Percentiles rank a stretch among this genome's conserved stretches.
phyloP scores from a whole-genome alignment of 441 rosid species.

The Corymbia calophylla region DNA sequence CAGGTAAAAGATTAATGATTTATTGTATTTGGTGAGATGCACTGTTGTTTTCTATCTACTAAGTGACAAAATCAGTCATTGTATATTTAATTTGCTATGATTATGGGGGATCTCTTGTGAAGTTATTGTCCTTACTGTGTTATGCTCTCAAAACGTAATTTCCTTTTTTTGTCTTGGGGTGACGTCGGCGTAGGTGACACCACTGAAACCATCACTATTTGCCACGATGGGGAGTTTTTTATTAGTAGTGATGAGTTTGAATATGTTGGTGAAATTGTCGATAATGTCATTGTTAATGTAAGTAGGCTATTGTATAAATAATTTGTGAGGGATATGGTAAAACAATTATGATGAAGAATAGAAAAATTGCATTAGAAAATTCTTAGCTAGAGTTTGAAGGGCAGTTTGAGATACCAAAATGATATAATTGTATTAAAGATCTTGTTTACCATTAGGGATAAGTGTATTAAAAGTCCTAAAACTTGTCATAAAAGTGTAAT shows the following conservation, averaged over 20 bases:
- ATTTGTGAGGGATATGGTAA: background rate
- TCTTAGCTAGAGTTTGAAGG: background rate
- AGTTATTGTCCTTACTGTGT: accelerated
- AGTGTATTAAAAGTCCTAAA: background rate
- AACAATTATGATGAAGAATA: background rate
- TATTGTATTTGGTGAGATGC: background rate
- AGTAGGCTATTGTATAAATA: background rate
- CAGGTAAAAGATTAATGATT: background rate
- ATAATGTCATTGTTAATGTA: background rate
- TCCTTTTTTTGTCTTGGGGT: background rate
- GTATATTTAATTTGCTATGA: background rate
- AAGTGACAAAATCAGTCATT: background rate
- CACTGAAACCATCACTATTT: background rate
- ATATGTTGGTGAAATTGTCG: background rate
- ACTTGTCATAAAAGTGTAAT: too few relatives aligned
- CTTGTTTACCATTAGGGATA: background rate
- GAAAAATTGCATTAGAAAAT: background rate
- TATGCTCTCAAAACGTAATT: background rate
- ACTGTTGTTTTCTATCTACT: background rate
- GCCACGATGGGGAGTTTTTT: background rate
- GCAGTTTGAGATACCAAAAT: background rate
- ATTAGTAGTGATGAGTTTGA: background rate
- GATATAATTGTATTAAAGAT: background rate
- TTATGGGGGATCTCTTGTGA: background rate
- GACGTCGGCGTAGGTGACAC: background rate